Base-by-base conservation (phyloP, 768 basidiomycete genomes). In the Collybia mongolica region DNA sequence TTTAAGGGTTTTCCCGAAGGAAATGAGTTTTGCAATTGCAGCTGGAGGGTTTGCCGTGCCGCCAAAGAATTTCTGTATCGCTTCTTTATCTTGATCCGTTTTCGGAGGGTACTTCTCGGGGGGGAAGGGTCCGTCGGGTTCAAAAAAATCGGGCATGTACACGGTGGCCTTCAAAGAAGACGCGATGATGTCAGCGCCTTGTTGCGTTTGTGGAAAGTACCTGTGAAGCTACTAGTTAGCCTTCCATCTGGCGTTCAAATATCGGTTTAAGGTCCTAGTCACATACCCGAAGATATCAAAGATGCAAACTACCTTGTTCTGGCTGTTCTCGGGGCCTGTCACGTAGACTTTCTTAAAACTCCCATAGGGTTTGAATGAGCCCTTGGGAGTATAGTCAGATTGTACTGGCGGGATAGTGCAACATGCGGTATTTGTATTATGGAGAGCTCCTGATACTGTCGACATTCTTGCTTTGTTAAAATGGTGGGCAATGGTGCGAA, bases 61-160 rank as follows among this genome's bases (percentile, higher is more conserved):
- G 7, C 70, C 77, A 56, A 87, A 86, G 68, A 85, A 87, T 39
- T 71, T 70, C 57, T 82, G 77, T 17, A 84, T 60, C 40, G 72
- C 75, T 9, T 65, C 64, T 61, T 82, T 80, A 41, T 80, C 74
- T 56, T 77, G 66, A 39, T 79, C 75, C 2, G 75, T 75, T 55
- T 73, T 71, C 6, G 82, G 81, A 4, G 84, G 83, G 62, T 75
- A 82, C 46, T 74, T 69, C 18, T 72, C 73, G 6, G 65, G 46
- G 2, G 79, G 72, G 59, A 76, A 83, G 1, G 83, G 73, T 35
- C 64, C 62, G 23, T 76, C 64, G 7, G 76, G 76, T 55, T 81
- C 76, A 63, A 85, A 83, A 58, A 86, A 81, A 62, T 86, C 83
- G 22, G 84, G 85, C 80, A 86, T 82, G 61, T 80, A 75, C 32